Percentiles rank a stretch among this genome's conserved stretches.
phyloP scores from a whole-genome alignment of 2,329 filamentous ascomycete genomes.

The Talaromyces sp. region DNA sequence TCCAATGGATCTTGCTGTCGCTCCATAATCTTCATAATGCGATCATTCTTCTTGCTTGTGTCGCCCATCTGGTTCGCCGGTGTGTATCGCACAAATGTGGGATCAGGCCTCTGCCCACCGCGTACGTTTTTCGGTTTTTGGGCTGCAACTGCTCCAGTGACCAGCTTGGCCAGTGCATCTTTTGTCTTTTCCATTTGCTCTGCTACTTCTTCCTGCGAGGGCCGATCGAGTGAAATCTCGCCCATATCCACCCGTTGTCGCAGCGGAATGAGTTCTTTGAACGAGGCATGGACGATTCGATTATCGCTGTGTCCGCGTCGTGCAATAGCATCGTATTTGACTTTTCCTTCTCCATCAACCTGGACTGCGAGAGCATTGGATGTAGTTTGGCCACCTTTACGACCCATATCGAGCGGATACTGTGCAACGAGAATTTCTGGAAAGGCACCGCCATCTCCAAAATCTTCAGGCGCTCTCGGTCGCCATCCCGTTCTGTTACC shows the following conservation, averaged over 20 bases:
- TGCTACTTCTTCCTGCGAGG: slow-evolving; percentile 77
- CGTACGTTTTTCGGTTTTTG: slow-evolving; percentile 97
- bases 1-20: slow-evolving; percentile 92
- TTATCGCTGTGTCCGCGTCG: slow-evolving; percentile 79
- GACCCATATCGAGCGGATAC: slow-evolving; percentile 93
- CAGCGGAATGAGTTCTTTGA: slow-evolving; percentile 93
- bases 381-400: slow-evolving; percentile 63
- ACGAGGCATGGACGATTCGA: slow-evolving; percentile 87
- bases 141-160: slow-evolving; percentile 79
- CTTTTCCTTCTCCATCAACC: slow-evolving; percentile 85
- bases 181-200: slow-evolving; percentile 85
- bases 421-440: slow-evolving; percentile 91
- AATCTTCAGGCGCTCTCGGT: slow-evolving; percentile 83
- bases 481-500: slow-evolving; percentile 87
- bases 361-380: slow-evolving; percentile 91
- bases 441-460: slow-evolving; percentile 92
- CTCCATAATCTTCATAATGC: slow-evolving; percentile 98
- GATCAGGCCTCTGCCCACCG: slow-evolving; percentile 72
- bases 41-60: slow-evolving; percentile 77
- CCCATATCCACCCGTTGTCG: slow-evolving; percentile 90
- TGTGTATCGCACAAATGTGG: slow-evolving; percentile 93
- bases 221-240: slow-evolving; percentile 81
- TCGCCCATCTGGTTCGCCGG: slow-evolving; percentile 97
- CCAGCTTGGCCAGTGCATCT: slow-evolving; percentile 75
- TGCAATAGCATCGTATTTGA: slow-evolving; percentile 95